phyloP scores from a whole-genome alignment of 495 filamentous ascomycete species.

The Extremus antarcticus region DNA sequence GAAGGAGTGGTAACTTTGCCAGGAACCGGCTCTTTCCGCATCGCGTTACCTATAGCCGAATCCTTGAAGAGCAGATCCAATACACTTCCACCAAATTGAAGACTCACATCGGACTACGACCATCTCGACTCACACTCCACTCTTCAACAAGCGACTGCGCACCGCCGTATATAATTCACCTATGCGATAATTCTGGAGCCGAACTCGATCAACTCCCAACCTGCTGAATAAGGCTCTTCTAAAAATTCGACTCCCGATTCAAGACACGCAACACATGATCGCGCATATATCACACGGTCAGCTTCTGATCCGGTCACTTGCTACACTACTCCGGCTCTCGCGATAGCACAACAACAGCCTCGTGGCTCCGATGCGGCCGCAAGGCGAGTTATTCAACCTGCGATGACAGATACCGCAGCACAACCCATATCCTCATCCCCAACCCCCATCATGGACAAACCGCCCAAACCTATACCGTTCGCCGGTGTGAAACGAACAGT shows the following conservation, averaged over 20 bases:
- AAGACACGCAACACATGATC: not conserved
- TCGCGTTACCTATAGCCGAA: too few species aligned
- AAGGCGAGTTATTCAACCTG: not conserved
- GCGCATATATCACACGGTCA: not conserved
- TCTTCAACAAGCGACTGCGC: not conserved
- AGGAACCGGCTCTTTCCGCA: too few species aligned
- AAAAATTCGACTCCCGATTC: not conserved
- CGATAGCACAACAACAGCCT: not conserved
- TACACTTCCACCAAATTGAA: too few species aligned
- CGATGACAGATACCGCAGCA: not conserved
- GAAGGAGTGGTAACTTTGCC: too few species aligned
- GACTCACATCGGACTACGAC: too few species aligned
- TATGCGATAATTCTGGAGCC: too few species aligned
- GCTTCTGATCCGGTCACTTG: not conserved
- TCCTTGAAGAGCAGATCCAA: too few species aligned
- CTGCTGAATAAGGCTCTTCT: not conserved
- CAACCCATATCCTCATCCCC: not conserved
- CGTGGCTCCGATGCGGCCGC: not conserved
- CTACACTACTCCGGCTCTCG: not conserved
- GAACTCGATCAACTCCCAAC: not conserved
- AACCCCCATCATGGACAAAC: not conserved
- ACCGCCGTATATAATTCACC: too few species aligned
- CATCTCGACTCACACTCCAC: too few species aligned
- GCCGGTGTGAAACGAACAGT: conserved; percentile 22
- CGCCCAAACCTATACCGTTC: conserved; percentile 1